A percentile compares a stretch with the other conserved stretches of the same genome.
phyloP scores from a whole-genome alignment of 768 basidiomycete species.

The Mycena filopes region DNA sequence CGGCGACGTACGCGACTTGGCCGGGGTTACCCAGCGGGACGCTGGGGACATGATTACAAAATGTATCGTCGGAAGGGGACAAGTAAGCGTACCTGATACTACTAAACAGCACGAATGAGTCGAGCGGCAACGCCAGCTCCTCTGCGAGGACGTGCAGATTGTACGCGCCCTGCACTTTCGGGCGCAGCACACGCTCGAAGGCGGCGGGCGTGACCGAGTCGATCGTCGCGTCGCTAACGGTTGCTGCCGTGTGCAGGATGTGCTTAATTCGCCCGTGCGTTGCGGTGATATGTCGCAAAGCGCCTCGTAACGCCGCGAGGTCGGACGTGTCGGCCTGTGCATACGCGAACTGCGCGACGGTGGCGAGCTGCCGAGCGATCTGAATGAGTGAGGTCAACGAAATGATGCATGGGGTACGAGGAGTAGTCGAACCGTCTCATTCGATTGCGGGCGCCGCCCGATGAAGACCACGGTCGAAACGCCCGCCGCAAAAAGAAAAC shows the following conservation, averaged over 20 bases:
- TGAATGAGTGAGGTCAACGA: too few species aligned
- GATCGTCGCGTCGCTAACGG: slow-evolving; percentile 41
- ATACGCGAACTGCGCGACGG: slow-evolving; percentile 35
- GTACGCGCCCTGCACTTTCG: slow-evolving; percentile 45
- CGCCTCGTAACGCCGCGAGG: slow-evolving; percentile 32
- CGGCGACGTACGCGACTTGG: slow-evolving; percentile 42
- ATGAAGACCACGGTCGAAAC: slow-evolving; percentile 32
- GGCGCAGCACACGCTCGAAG: slow-evolving; percentile 40
- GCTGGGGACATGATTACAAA: slow-evolving; percentile 26
- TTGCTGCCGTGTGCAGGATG: slow-evolving; percentile 44
- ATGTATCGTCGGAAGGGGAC: neutral
- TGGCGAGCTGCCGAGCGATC: slow-evolving; percentile 33
- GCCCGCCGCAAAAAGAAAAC: slow-evolving; percentile 38
- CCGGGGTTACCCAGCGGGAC: slow-evolving; percentile 43
- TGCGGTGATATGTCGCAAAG: slow-evolving; percentile 35
- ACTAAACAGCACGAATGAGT: slow-evolving; percentile 45
- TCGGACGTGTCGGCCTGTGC: slow-evolving; percentile 43
- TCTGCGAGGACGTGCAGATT: slow-evolving; percentile 43
- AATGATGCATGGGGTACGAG: too few species aligned
- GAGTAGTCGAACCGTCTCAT: slow-evolving; percentile 37
- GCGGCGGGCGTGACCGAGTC: slow-evolving; percentile 32
- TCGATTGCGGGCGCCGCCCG: slow-evolving; percentile 36
- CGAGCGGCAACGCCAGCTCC: slow-evolving; percentile 40
- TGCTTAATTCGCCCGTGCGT: slow-evolving; percentile 38
- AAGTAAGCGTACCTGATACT: slow-evolving; percentile 41